Evolutionary conservation across 2,329 filamentous ascomycete species (phyloP).

Genomic region (Ophiostoma sp.): DNA sequence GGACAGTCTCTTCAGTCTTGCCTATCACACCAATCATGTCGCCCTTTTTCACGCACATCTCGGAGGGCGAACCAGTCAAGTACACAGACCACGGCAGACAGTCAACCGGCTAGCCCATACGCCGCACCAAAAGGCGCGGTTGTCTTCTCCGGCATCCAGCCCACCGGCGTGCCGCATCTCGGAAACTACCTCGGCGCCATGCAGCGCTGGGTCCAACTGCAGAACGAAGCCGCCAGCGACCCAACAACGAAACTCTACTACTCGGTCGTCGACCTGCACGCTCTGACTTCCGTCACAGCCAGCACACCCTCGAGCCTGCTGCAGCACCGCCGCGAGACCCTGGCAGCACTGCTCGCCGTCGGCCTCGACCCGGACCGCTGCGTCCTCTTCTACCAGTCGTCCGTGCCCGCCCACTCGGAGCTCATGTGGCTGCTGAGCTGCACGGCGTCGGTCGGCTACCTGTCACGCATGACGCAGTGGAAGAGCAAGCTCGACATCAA

Average conservation of each 20-base stretch:
- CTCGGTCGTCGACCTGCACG: constrained; percentile 89
- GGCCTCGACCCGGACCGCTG: constrained; percentile 74
- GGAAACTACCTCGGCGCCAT: constrained; percentile 94
- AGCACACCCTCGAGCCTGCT: constrained; percentile 46
- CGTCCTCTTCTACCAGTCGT: constrained; percentile 56
- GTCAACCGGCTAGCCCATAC: neutral
- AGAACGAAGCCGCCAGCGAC: constrained; percentile 53
- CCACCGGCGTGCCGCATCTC: constrained; percentile 86
- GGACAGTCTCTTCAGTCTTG: neutral
- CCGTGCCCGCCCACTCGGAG: constrained; percentile 76
- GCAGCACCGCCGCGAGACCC: constrained; percentile 63
- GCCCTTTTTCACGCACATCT: neutral
- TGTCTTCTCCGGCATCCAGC: constrained; percentile 95
- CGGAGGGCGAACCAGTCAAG: neutral
- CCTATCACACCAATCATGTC: neutral
- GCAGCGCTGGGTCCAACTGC: constrained; percentile 76
- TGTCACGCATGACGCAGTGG: constrained; percentile 99
- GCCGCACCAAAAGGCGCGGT: constrained; percentile 34
- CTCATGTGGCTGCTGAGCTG: constrained; percentile 97
- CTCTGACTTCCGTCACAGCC: constrained; percentile 57
- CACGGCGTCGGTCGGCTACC: constrained; percentile 82
- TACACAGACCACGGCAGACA: neutral
- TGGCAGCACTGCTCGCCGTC: constrained; percentile 77
- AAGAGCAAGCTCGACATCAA: constrained; percentile 76
- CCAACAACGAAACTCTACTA: constrained; percentile 57